Evolutionary conservation across 2,329 filamentous ascomycete species (phyloP).

Genomic region (Lasiodiplodia sp.): DNA sequence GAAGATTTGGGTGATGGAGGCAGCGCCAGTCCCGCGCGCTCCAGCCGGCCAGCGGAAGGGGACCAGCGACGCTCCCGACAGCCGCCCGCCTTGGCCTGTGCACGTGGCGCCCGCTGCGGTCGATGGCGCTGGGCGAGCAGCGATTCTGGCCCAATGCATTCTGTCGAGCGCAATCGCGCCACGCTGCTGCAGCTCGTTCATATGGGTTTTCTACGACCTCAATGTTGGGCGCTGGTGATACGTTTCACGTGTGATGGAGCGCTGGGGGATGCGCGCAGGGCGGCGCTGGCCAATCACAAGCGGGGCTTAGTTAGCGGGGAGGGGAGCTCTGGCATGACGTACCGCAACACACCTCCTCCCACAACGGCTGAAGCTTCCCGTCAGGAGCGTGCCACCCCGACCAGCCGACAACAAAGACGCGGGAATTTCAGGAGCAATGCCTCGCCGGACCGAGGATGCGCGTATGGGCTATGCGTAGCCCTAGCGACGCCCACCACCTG

Average conservation of each 20-base stretch:
- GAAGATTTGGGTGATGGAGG: not conserved
- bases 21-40: not conserved
- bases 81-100: constrained; percentile 1
- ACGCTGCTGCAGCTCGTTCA: not conserved
- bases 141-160: not conserved
- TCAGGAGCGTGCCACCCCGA: constrained; percentile 6
- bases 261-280: not conserved
- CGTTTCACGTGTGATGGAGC: not conserved
- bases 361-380: not conserved
- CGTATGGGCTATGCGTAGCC: not conserved
- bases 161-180: not conserved
- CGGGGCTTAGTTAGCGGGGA: constrained; percentile 10
- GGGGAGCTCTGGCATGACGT: constrained; percentile 16
- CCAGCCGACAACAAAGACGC: constrained; percentile 17
- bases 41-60: not conserved
- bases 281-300: not conserved
- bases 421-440: constrained; percentile 13
- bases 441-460: constrained; percentile 13
- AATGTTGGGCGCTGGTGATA: not conserved
- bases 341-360: not conserved
- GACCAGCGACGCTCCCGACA: not conserved
- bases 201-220: not conserved
- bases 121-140: not conserved
- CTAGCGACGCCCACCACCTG: constrained; percentile 4
- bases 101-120: not conserved